Percentiles rank a stretch among this genome's conserved stretches.
Evolutionary conservation across 1,139 yeast species (phyloP).

Genomic region (Saccharomyces hybrid): DNA sequence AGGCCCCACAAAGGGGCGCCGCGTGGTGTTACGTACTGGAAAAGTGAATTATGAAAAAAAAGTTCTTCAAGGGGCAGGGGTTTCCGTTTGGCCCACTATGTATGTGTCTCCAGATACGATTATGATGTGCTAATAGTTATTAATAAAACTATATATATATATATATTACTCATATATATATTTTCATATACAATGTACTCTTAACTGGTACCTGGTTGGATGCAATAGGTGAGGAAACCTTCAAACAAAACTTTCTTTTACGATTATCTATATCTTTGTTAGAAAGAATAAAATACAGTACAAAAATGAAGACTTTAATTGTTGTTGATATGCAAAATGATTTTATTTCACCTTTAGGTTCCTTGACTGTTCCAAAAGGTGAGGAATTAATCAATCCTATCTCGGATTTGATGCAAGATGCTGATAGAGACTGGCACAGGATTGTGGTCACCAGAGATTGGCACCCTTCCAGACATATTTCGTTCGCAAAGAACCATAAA

Average conservation of each 20-base stretch:
- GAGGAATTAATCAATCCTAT: constrained; percentile 48
- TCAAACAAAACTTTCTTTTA: neutral
- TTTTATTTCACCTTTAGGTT: constrained; percentile 69
- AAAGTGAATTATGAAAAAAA: neutral
- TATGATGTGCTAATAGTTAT: neutral
- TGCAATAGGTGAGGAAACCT: neutral
- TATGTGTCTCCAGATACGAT: neutral
- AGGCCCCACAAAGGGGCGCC: neutral
- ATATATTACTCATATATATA: neutral
- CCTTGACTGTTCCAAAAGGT: constrained; percentile 66
- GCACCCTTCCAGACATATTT: constrained; percentile 74
- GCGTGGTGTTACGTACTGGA: neutral
- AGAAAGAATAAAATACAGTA: constrained; percentile 8
- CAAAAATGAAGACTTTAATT: constrained; percentile 43
- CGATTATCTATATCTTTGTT: neutral
- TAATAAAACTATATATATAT: neutral
- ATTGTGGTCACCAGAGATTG: constrained; percentile 78
- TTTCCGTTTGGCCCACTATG: neutral
- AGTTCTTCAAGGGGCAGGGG: neutral
- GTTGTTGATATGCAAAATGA: constrained; percentile 81
- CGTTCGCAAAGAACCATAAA: constrained; percentile 67
- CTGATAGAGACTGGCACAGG: constrained; percentile 43
- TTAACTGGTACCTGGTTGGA: neutral
- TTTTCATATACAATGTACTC: neutral
- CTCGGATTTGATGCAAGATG: constrained; percentile 34